These are phyloP conservation scores for Diplocarpon rosae DNA, from an alignment of 2,329 filamentous ascomycete genomes.

Conservation along the genomic window DNA sequence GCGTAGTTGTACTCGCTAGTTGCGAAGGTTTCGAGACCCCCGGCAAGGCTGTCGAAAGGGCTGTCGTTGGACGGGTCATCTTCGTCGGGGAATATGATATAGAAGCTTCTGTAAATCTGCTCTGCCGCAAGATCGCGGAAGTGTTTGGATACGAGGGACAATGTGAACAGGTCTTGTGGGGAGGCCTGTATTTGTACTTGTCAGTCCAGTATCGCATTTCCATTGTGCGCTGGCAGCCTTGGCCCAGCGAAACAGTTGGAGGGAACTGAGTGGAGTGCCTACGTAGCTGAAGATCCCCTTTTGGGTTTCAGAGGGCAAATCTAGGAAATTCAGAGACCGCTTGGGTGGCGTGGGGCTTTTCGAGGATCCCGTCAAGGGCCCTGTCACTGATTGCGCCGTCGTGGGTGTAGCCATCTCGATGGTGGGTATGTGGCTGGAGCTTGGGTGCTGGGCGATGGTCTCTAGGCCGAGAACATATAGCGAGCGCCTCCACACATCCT, in stretches of 20 bases:
- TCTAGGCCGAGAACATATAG: constrained; percentile 5
- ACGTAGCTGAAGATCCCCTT: constrained; percentile 7
- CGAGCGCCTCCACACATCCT: constrained; percentile 5
- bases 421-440: neutral
- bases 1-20: constrained; percentile 55
- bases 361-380: neutral
- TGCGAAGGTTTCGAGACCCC: constrained; percentile 48
- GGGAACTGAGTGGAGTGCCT: neutral
- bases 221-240: neutral
- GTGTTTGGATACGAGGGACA: constrained; percentile 46
- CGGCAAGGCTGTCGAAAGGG: constrained; percentile 45
- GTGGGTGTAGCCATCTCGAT: neutral
- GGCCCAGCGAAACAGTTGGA: neutral
- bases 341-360: neutral
- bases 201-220: neutral
- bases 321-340: neutral
- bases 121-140: constrained; percentile 47
- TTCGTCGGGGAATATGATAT: constrained; percentile 50
- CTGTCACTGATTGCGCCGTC: neutral
- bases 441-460: neutral
- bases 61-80: constrained; percentile 41
- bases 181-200: constrained; percentile 32
- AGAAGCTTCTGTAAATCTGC: constrained; percentile 48
- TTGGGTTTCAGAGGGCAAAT: constrained; percentile 3
- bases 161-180: constrained; percentile 41